Base-by-base conservation (phyloP, 192 early-diverging fungal genomes). In the Podila epicladia region DNA sequence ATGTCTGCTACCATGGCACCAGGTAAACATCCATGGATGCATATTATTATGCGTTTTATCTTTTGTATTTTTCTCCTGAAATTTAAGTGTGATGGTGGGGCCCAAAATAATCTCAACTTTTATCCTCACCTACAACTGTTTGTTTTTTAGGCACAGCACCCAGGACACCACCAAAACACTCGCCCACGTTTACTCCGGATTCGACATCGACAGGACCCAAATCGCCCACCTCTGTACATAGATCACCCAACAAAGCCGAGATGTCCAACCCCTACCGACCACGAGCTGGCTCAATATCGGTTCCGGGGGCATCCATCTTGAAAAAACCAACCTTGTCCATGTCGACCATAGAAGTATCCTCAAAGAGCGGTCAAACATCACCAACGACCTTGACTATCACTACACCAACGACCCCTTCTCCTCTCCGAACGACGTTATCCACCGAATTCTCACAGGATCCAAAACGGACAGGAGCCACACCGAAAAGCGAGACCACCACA, bases 381-480 rank as follows among this genome's bases (percentile, higher is more conserved):
- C 4, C n/a, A 11, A 31, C 38, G 9, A 11, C 38, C 19, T 12
- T 41, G 22, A 32, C 51, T 9, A 29, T 49, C 17, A 59, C 59
- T 32, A 74, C 28, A 26, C n/a, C 49, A 50, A 62, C 67, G n/a
- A 65, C 66, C 15, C 29, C 67, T 53, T 31, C 45, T 37, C 28
- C 48, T 58, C 24, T 64, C 66, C 32, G 57, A 61, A 64, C 60
- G 66, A 49, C 66, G 67, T 64, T 66, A 0, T 32, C 51, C 19
- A 31, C 58, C 7, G 57, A 66, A 11, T 41, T 66, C 49, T 13
- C 38, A 22, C 20, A 11, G 19, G 41, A 69, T 7, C 2, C 22
- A 24, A 62, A 12, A 53, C 19, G 15, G 51, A 20, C 48, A 15
- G 19, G 9, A n/a, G 26, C 20, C 57, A 19, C 57, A 45, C 35